These are phyloP conservation scores for Boletus rufocinnamomeus DNA, from an alignment of 768 basidiomycete species.

Conservation along the genomic window DNA sequence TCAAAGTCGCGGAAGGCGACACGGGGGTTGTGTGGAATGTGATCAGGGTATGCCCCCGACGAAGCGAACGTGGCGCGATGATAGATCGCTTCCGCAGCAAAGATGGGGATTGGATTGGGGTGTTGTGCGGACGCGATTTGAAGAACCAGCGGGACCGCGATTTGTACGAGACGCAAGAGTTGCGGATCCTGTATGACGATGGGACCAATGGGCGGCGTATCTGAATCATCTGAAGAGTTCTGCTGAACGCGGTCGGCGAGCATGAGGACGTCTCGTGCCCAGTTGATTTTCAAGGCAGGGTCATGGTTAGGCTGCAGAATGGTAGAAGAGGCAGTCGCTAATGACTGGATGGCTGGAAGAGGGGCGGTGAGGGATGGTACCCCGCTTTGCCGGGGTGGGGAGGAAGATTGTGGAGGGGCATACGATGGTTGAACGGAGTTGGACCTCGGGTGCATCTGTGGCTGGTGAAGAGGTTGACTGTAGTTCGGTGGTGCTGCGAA, in stretches of 20 bases:
- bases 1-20: conserved; percentile 91
- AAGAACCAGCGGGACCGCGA: conserved; percentile 67
- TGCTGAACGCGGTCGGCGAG: conserved; percentile 63
- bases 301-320: conserved; percentile 58
- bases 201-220: conserved; percentile 49
- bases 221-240: conserved; percentile 43
- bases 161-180: conserved; percentile 58
- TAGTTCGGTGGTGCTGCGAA: conserved; percentile 23
- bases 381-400: conserved; percentile 27
- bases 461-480: conserved; percentile 29
- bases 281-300: conserved; percentile 64
- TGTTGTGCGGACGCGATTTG: conserved; percentile 47
- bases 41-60: conserved; percentile 69
- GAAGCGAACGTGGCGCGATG: conserved; percentile 74
- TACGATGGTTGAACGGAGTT: conserved; percentile 20
- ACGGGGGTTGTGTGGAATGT: conserved; percentile 66
- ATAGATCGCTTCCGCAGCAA: conserved; percentile 73
- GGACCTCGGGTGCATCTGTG: conserved; percentile 23
- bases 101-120: conserved; percentile 38
- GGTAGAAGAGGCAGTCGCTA: conserved; percentile 50
- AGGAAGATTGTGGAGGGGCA: conserved; percentile 22
- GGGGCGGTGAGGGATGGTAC: conserved; percentile 62
- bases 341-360: conserved; percentile 63
- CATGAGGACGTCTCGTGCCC: conserved; percentile 82
- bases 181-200: conserved; percentile 57